A percentile compares a stretch with the other conserved stretches of the same genome.
Conservation (phyloP, 208 protist species). For the Wallacemonas sp. region DNA sequence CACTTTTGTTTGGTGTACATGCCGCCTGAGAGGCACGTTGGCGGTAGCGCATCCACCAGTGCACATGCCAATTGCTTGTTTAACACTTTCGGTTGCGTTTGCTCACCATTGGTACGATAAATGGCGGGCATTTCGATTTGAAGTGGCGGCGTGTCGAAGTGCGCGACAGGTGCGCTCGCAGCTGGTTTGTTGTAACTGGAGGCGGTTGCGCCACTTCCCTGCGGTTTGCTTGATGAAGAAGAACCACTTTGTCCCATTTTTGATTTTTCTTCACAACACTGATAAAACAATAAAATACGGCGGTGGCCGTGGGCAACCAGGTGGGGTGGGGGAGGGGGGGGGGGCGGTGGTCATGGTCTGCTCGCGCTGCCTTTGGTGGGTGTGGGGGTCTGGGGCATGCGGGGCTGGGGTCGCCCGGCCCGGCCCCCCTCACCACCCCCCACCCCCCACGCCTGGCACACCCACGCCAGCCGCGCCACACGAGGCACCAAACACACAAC, state of each 20-base stretch:
- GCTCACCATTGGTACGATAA: conserved; percentile 3
- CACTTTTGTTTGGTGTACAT: conserved; percentile 29
- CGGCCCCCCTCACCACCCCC: neutral
- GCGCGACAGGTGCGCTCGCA: too few relatives aligned
- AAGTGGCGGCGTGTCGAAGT: too few relatives aligned
- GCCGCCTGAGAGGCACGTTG: conserved; percentile 20
- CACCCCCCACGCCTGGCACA: neutral
- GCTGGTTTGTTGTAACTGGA: too few relatives aligned
- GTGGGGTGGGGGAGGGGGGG: neutral
- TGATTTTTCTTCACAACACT: neutral
- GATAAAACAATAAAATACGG: too few relatives aligned
- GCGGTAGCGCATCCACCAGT: conserved; percentile 32
- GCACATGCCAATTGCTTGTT: conserved; percentile 18
- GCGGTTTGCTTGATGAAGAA: neutral
- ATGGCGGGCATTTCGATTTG: neutral
- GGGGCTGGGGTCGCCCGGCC: neutral
- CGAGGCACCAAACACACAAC: neutral
- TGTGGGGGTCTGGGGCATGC: neutral
- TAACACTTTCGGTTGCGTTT: neutral
- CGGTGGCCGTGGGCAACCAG: too few relatives aligned
- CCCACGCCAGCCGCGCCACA: neutral
- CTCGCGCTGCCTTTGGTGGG: neutral
- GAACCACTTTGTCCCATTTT: neutral
- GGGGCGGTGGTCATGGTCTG: neutral
- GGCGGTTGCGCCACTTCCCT: neutral